A percentile compares a stretch with the other conserved stretches of the same genome.
These are phyloP conservation scores for Spergularia bocconei DNA, from an alignment of 148 eudicot species.

Conservation along the genomic window DNA sequence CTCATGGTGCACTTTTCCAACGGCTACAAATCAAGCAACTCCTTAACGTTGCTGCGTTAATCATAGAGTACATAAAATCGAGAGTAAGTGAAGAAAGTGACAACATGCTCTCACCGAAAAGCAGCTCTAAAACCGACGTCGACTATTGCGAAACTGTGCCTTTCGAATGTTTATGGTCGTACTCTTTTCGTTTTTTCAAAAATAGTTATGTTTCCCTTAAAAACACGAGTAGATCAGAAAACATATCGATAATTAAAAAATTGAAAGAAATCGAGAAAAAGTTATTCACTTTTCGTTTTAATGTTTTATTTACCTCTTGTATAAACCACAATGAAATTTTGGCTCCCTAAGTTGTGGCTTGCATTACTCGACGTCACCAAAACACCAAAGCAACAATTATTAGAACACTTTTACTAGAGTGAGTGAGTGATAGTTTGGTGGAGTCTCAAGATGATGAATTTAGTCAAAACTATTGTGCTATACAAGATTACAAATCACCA, in stretches of 20 bases:
- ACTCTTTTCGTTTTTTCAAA: too few species aligned
- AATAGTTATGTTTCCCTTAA: too few species aligned
- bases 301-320: not conserved
- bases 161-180: not conserved
- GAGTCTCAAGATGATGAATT: too few species aligned
- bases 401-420: too few species aligned
- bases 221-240: too few species aligned
- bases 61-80: not conserved
- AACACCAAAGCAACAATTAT: not conserved
- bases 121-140: not conserved
- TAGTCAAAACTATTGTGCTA: too few species aligned
- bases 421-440: too few species aligned
- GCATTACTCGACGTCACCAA: not conserved
- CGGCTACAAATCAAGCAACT: conserved; percentile 26
- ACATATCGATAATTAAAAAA: too few species aligned
- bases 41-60: not conserved
- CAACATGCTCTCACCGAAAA: conserved; percentile 17
- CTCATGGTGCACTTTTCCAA: not conserved
- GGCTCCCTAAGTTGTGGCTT: not conserved
- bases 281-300: too few species aligned
- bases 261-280: too few species aligned
- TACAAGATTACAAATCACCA: too few species aligned
- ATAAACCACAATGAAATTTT: not conserved
- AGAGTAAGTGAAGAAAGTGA: not conserved
- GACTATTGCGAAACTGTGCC: not conserved